Conservation (phyloP, 495 filamentous ascomycete genomes). For the Neurospora sp. region DNA sequence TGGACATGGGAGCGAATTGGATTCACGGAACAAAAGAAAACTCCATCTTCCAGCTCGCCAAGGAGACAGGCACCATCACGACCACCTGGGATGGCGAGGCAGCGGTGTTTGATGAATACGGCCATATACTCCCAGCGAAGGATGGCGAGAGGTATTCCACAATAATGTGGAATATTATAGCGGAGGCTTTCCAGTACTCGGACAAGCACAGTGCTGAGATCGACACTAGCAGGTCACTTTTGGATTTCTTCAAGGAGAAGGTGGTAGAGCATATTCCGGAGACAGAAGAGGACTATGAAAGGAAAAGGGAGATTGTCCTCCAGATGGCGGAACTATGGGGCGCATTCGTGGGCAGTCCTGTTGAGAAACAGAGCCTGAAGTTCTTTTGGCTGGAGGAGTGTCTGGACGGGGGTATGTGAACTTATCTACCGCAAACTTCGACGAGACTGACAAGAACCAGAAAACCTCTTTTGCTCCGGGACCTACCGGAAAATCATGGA, state of each 20-base stretch:
- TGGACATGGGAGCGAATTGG: slow-evolving; percentile 81
- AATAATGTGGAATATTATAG: slow-evolving; percentile 70
- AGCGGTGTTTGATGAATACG: slow-evolving; percentile 52
- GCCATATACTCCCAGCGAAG: slow-evolving; percentile 42
- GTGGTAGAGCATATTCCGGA: slow-evolving; percentile 43
- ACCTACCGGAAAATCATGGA: slow-evolving; percentile 73
- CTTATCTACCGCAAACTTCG: background rate
- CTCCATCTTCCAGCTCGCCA: slow-evolving; percentile 71
- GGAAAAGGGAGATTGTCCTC: slow-evolving; percentile 44
- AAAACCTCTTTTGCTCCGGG: slow-evolving; percentile 78
- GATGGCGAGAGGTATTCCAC: slow-evolving; percentile 45
- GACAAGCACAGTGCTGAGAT: slow-evolving; percentile 56
- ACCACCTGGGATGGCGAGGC: slow-evolving; percentile 48
- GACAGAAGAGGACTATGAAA: slow-evolving; percentile 28
- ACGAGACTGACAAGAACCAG: slow-evolving; percentile 31
- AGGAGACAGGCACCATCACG: slow-evolving; percentile 50
- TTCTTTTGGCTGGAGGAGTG: slow-evolving; percentile 95
- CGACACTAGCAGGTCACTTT: slow-evolving; percentile 53
- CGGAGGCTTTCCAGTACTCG: slow-evolving; percentile 69
- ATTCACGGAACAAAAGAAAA: slow-evolving; percentile 83
- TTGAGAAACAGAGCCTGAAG: slow-evolving; percentile 72
- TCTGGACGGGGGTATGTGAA: slow-evolving; percentile 69
- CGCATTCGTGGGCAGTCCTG: slow-evolving; percentile 69
- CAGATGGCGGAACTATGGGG: slow-evolving; percentile 74
- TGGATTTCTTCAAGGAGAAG: slow-evolving; percentile 65